Evolutionary conservation across 306 rosid species (phyloP), one percentile per base, ranked within the genome.

Genomic region (Gynostemma pentaphyllum): DNA sequence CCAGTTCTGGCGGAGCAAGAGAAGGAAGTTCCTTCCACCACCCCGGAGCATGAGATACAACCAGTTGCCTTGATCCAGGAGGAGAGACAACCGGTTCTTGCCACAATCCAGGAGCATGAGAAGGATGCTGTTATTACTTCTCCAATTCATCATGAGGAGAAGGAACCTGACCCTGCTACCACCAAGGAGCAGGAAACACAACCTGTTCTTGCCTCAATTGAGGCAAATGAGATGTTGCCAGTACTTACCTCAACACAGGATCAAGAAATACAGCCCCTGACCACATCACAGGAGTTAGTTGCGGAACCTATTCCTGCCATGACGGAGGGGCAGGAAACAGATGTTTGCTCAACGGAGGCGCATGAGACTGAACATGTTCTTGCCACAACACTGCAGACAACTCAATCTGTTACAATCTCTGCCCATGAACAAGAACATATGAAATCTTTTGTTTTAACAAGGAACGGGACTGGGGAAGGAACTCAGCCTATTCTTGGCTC

Each of bases 171-270:
- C 52, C 52, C 37, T 37, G 44, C 71, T 44, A 28, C 29, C 4
- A 15, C 54, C 54, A 30, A 27, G 41, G 63, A 67, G 24, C 71
- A 51, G 29, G 51, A 52, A 24, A 37, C 27, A 32, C 41, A 50
- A 34, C 56, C 64, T 27, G 71, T 9, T 21, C 53, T 22, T 27
- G 51, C 63, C 26, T 4, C 64, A 18, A 10, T 18, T n/a, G 27
- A 67, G 63, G 62, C 40, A 51, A 55, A 67, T 39, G 64, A 52
- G 40, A 48, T 50, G 30, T 36, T 46, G 23, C 63, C 71, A 24
- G 49, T 40, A 32, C 70, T 30, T 67, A 56, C 64, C 44, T 37
- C 53, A 22, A 26, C 62, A 4, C 50, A 23, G 37, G 53, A 67
- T 29, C 62, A 46, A 34, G 70, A 36, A 45, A 59, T 27, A 40